A percentile compares a stretch with the other conserved stretches of the same genome.
Conservation (phyloP, 441 rosid species). For the Croton laevigatus region DNA sequence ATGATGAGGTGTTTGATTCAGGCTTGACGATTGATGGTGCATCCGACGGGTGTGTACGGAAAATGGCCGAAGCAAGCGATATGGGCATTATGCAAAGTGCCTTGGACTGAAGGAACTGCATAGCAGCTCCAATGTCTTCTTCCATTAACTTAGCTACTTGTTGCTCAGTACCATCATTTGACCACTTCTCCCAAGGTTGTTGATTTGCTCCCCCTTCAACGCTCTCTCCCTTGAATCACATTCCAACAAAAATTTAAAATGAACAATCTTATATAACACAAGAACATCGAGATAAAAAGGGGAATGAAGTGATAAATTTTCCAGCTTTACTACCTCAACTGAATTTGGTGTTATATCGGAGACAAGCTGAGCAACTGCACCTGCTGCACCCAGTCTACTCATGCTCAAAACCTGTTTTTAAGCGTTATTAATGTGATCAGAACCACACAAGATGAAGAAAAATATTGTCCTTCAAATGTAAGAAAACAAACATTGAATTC, state of each 20-base stretch:
- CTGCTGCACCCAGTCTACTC: slow-evolving; percentile 98
- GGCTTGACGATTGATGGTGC: slow-evolving; percentile 63
- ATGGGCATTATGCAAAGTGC: slow-evolving; percentile 98
- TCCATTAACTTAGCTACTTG: slow-evolving; percentile 97
- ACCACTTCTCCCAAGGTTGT: slow-evolving; percentile 94
- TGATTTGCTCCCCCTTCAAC: slow-evolving; percentile 66
- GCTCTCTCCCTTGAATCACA: slow-evolving; percentile 54
- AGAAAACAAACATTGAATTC: slow-evolving; percentile 10
- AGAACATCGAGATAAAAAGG: background rate
- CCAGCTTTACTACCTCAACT: slow-evolving; percentile 56
- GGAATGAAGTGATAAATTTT: background rate
- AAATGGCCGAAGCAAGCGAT: slow-evolving; percentile 86
- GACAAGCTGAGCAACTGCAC: slow-evolving; percentile 96
- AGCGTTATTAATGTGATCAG: slow-evolving; percentile 10
- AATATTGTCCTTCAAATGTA: background rate
- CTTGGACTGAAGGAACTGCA: slow-evolving; percentile 97
- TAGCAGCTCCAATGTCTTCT: slow-evolving; percentile 88
- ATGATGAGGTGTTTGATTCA: slow-evolving; percentile 63
- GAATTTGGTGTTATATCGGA: slow-evolving; percentile 83
- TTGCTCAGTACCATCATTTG: slow-evolving; percentile 80
- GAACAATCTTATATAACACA: background rate
- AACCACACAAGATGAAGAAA: background rate
- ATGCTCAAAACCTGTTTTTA: slow-evolving; percentile 84
- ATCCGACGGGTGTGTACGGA: slow-evolving; percentile 70
- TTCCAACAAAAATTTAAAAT: slow-evolving; percentile 7